These are phyloP conservation scores for Funneliformis caledonium DNA, from an alignment of 371 early-diverging fungal genomes.

Conservation along the genomic window DNA sequence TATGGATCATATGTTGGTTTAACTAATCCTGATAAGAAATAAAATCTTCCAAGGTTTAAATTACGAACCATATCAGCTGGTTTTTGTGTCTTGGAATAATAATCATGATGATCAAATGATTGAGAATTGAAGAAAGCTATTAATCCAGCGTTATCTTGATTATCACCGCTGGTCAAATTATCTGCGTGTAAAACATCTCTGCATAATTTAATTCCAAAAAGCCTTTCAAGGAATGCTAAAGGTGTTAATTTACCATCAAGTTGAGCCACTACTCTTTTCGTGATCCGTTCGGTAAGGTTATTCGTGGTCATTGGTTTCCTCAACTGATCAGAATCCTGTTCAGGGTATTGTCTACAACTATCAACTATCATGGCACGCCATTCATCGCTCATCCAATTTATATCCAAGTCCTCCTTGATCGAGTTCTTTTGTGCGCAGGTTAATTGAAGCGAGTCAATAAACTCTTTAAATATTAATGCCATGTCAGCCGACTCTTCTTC, in stretches of 20 bases:
- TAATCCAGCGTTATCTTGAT: neutral
- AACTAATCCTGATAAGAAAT: neutral
- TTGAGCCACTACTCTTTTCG: neutral
- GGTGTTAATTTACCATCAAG: slow-evolving; percentile 26
- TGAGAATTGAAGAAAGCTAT: neutral
- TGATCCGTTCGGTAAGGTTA: slow-evolving; percentile 6
- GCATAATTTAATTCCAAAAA: slow-evolving; percentile 10
- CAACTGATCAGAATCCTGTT: neutral
- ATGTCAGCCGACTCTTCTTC: neutral
- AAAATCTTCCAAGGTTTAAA: slow-evolving; percentile 19
- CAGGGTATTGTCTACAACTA: neutral
- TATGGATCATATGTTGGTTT: slow-evolving; percentile 4
- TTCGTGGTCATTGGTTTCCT: slow-evolving; percentile 25
- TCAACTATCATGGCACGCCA: slow-evolving; percentile 10
- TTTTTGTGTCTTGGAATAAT: neutral
- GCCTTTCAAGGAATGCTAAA: slow-evolving; percentile 21
- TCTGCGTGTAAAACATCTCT: slow-evolving; percentile 23
- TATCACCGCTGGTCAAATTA: neutral
- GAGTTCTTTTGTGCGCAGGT: neutral
- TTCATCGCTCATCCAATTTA: slow-evolving; percentile 11
- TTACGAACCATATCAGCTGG: neutral
- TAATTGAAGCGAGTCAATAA: neutral
- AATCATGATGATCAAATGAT: neutral
- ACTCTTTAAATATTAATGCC: slow-evolving; percentile 9
- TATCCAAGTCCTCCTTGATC: slow-evolving; percentile 17